Base-by-base conservation (phyloP, 2,329 filamentous ascomycete species). In the Colletotrichum filicis region DNA sequence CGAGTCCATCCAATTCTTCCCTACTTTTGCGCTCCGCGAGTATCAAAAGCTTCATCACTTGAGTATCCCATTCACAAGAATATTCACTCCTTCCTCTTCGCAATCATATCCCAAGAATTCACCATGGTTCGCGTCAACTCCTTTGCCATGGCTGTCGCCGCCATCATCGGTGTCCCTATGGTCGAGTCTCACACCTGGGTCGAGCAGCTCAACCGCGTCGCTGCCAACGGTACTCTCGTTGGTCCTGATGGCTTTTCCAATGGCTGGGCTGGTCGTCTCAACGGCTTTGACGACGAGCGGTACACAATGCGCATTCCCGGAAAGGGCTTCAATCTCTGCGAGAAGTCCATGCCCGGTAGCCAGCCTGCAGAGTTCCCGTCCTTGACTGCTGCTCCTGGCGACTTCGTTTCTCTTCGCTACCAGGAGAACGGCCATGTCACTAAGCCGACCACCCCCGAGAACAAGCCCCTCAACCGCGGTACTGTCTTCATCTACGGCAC, bases 391-490 rank as follows among this genome's bases (percentile, higher is more conserved):
- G 79, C 85, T 2, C 81, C 89, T 2, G 92, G 92, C 60, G 91
- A 93, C 77, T 87, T 87, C 55, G 83, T 95, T 71, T 92, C 93
- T 37, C 80, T 95, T 66, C 85, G 88, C 69, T 94, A 93, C 81
- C 86, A 91, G 74, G 93, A 95, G 79, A 95, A 95, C 77, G 93
- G 93, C 30, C 93, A 95, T 81, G 92, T 94, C 57, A 92, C 91
- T 0, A 82, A 89, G 1, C 89, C 89, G 1, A 78, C 87, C 62
- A 87, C 86, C 72, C 88, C 89, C 70, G 82, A 85, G 4, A 86
- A 87, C 70, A 94, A 93, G 78, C 91, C 91, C 0, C 77, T 82
- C 64, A 92, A 93, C 76, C 87, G 92, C 14, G 93, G 93, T 49
- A 92, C 90, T n/a, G 85, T 95, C 71, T 95, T 89, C 80, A 87